Evolutionary conservation across 805 yeast genomes (phyloP), one percentile per base, ranked within the genome.

Genomic region (Cyberlindnera saturnus): DNA sequence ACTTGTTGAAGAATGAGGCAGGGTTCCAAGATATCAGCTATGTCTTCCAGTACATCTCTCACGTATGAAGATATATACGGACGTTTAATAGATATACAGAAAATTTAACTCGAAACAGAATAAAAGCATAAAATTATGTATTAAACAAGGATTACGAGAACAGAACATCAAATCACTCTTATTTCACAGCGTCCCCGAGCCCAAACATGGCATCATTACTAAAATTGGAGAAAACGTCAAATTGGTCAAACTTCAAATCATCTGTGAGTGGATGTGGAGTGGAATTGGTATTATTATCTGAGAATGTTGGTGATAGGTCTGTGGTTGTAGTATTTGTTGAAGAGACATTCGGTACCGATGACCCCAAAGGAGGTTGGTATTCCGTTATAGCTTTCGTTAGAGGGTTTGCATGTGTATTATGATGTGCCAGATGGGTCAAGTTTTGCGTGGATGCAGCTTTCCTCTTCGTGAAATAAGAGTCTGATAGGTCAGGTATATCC

Each of bases 1-100:
- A 77, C 47, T 66, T 93, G 40, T 67, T 93, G 46, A 74, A 78
- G 50, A 88, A 85, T 55, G 99, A 93, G 60, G 66, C 73, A 16
- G 73, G 75, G 17, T 75, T 74, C 52, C 73, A 78, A 32, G 88
- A 86, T 38, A 79, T 93, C 17, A 77, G 89, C 41, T 93, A 81
- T 64, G 95, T 87, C 4, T 93, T 93, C 69, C 97, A 93, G 63
- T 91, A 91, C 61, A 81, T 91, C 29, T 90, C 97, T 0, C 98
- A 91, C 63, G 52, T 59, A 33, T 59, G 28, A 26, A 5, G 37
- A 19, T 10, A 14, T 19, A 11, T 34, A 34, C 6, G 28, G 14
- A 31, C 33, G 17, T n/a, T 31, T n/a, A 31, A 31, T 31, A 31
- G 17, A 31, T n/a, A 31, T 8, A 31, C 15, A 13, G 10, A 31